Conservation (phyloP, 257 asterid genomes). For the Vinca minor region DNA sequence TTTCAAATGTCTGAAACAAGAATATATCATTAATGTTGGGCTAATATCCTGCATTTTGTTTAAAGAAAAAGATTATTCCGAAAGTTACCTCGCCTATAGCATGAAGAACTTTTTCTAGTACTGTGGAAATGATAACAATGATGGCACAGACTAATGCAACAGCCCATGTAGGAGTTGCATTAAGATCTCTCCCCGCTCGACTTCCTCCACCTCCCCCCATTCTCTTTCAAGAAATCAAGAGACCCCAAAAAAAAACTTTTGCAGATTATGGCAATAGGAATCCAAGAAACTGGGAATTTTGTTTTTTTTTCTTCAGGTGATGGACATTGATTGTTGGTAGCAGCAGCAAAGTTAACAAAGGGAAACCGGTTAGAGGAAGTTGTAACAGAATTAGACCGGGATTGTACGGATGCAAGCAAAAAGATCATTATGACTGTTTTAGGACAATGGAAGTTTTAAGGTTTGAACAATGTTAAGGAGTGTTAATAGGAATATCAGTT, state of each 20-base stretch:
- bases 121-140: constrained; percentile 51
- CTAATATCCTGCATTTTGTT: no score
- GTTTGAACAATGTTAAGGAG: constrained; percentile 19
- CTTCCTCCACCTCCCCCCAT: constrained; percentile 25
- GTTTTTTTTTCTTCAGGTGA: no score
- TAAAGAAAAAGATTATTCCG: not conserved
- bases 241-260: constrained; percentile 3
- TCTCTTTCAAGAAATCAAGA: not conserved
- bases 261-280: not conserved
- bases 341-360: no score
- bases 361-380: constrained; percentile 19
- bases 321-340: not conserved
- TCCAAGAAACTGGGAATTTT: constrained; percentile 8
- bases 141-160: constrained; percentile 56
- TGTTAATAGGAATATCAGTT: constrained; percentile 29
- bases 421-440: not conserved
- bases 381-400: constrained; percentile 30
- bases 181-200: constrained; percentile 27
- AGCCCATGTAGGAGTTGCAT: constrained; percentile 69
- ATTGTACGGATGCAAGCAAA: constrained; percentile 23
- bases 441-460: not conserved
- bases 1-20: constrained; percentile 55
- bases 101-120: constrained; percentile 58
- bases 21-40: no score
- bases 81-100: constrained; percentile 36